A percentile compares a stretch with the other conserved stretches of the same genome.
Conservation (phyloP, 257 asterid species). For the Knoxia roxburghii region DNA sequence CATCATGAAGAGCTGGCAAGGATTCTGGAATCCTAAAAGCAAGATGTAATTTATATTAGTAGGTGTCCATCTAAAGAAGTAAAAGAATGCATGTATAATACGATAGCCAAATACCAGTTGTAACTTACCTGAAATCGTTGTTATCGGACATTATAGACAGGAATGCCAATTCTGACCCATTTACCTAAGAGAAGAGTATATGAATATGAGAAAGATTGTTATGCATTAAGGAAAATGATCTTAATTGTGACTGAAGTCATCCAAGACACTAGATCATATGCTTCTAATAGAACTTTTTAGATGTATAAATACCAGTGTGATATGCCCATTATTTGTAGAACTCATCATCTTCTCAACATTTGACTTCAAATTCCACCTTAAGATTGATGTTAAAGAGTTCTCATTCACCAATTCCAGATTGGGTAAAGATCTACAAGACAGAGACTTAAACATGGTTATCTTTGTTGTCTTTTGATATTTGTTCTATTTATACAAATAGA, state of each 20-base stretch:
- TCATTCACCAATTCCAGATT: slow-evolving; percentile 66
- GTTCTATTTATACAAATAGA: not conserved
- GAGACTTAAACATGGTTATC: slow-evolving; percentile 7
- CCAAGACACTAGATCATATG: not conserved
- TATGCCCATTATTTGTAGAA: slow-evolving; percentile 53
- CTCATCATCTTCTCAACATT: slow-evolving; percentile 64
- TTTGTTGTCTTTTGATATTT: not conserved
- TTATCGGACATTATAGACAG: slow-evolving; percentile 57
- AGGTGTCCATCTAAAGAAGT: not conserved
- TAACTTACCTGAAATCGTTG: slow-evolving; percentile 67
- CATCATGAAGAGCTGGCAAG: slow-evolving; percentile 78
- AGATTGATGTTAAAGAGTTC: slow-evolving; percentile 50
- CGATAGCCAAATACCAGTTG: not conserved
- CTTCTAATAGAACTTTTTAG: not conserved
- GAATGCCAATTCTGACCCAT: slow-evolving; percentile 77
- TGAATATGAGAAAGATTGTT: not conserved
- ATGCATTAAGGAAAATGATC: not conserved
- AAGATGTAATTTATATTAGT: slow-evolving; percentile 16
- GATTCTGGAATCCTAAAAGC: slow-evolving; percentile 67
- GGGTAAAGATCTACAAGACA: slow-evolving; percentile 74
- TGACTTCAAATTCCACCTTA: slow-evolving; percentile 78
- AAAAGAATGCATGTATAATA: not conserved
- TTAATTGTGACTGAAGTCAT: not conserved
- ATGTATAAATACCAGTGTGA: slow-evolving; percentile 51
- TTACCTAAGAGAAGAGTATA: slow-evolving; percentile 37